Evolutionary conservation across 768 basidiomycete genomes (phyloP), one percentile per base, ranked within the genome.

Genomic region (Tricholoma flavovirens): DNA sequence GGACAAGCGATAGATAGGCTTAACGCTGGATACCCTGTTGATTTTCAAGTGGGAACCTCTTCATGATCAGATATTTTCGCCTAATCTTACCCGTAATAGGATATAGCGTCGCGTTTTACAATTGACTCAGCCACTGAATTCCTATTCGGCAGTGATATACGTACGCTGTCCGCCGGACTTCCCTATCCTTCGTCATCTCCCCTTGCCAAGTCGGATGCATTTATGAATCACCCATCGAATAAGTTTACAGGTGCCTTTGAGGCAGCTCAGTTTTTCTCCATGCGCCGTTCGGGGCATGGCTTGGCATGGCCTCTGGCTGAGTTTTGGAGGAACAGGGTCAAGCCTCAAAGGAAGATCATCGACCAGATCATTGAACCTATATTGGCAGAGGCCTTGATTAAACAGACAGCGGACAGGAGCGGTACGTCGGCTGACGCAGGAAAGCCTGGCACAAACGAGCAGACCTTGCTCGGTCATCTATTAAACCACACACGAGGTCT

Each of bases 91-190:
- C 4, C 15, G 32, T 30, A 5, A 8, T 49, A 77, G 74, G 77
- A 80, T 59, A 58, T 77, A 26, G 74, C 70, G 7, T 69, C 71
- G 1, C 73, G 77, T 1, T 85, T 86, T 65, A 84, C 85, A 0
- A 70, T 87, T 14, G 86, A 87, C 68, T 79, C 82, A 1, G 83
- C 83, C 3, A 80, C 83, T 0, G 79, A 83, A 52, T 84, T 82
- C 60, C 74, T 87, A 19, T 84, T 86, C 57, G 80, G 79, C 5
- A 70, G 73, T 32, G 75, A 77, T 59, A 79, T 85, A 9, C 62
- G 75, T 55, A 79, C 76, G 5, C 75, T 85, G 32, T 70, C 72
- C 0, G 76, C 75, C 1, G 77, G 76, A 3, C 66, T 86, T 6
- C 78, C 77, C 2, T 83, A 82, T 55, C 82, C 83, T 1, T 64